Evolutionary conservation across 1,284 basidiomycete genomes (phyloP).

Genomic region (Trametes polyzona): DNA sequence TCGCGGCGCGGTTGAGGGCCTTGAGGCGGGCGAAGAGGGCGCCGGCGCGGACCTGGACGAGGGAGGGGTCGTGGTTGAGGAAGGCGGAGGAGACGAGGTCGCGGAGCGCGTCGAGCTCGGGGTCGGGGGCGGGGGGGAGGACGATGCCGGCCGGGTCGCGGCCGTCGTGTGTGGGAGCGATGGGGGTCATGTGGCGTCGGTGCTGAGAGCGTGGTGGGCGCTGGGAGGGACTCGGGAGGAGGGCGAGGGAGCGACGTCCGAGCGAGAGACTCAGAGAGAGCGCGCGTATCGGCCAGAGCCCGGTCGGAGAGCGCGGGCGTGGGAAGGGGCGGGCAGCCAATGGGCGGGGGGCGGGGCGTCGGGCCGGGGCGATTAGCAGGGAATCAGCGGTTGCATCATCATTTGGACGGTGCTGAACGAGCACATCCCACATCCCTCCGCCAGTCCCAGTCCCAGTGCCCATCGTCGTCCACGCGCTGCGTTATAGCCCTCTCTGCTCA

Average conservation of each 20-base stretch:
- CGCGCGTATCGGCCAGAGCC: constrained; percentile 6
- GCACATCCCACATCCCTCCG: constrained; percentile 10
- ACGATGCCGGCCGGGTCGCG: constrained; percentile 12
- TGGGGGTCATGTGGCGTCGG: constrained; percentile 24
- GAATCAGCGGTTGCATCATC: constrained; percentile 32
- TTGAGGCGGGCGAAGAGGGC: constrained; percentile 78
- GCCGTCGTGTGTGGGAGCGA: constrained; percentile 25
- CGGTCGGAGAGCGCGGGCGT: constrained; percentile 15
- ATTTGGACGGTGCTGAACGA: constrained; percentile 17
- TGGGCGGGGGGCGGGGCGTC: constrained; percentile 8
- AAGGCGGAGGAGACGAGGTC: constrained; percentile 57
- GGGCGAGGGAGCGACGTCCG: too few species aligned
- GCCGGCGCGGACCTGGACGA: constrained; percentile 64
- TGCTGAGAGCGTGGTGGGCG: constrained; percentile 2
- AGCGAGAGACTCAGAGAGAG: too few species aligned
- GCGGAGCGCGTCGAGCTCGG: constrained; percentile 61
- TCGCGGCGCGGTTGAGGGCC: constrained; percentile 72
- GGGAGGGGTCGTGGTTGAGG: constrained; percentile 51
- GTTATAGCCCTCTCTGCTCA: constrained; percentile 8
- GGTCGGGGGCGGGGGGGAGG: constrained; percentile 43
- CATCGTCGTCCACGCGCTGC: constrained; percentile 9
- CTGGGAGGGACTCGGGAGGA: too few species aligned
- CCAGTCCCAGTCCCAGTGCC: background rate
- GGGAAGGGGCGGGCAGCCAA: constrained; percentile 13
- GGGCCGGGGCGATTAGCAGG: constrained; percentile 21